phyloP scores from a whole-genome alignment of 352 stramenopile species.

The Plasmopara viticola region DNA sequence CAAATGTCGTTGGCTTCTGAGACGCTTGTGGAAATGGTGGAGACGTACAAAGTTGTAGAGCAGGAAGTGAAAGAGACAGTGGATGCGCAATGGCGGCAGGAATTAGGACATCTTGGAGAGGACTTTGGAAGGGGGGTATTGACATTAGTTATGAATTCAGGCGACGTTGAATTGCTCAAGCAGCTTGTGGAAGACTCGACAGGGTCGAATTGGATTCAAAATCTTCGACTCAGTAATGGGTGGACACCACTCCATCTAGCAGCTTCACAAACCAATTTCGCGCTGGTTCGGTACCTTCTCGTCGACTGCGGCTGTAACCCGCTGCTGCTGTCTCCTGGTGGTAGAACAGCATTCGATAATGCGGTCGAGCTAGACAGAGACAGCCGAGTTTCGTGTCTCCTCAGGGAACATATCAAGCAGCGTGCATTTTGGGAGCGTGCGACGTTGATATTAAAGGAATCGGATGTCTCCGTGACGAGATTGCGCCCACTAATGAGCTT shows the following conservation, averaged over 20 bases:
- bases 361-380: background rate
- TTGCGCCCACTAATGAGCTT: slow-evolving; percentile 20
- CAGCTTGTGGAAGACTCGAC: slow-evolving; percentile 3
- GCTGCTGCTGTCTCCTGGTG: slow-evolving; percentile 1
- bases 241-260: slow-evolving; percentile 12
- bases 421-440: slow-evolving; percentile 6
- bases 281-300: slow-evolving; percentile 9
- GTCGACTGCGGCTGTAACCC: slow-evolving; percentile 11
- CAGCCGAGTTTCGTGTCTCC: slow-evolving; percentile 4
- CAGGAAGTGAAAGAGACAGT: background rate
- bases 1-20: slow-evolving; percentile 3
- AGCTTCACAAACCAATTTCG: background rate
- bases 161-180: slow-evolving; percentile 1
- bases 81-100: background rate
- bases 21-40: slow-evolving; percentile 4
- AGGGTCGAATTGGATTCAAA: slow-evolving; percentile 4
- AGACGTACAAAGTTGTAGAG: slow-evolving; percentile 3
- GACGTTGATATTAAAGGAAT: slow-evolving; percentile 1
- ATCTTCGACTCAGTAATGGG: slow-evolving; percentile 1
- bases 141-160: background rate
- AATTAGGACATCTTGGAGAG: background rate
- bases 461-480: slow-evolving; percentile 2
- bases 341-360: slow-evolving; percentile 6
- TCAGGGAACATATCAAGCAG: slow-evolving; percentile 12
- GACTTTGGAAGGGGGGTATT: slow-evolving; percentile 1